phyloP scores from a whole-genome alignment of 176 grass and related monocot species.

The Oryza meridionalis region DNA sequence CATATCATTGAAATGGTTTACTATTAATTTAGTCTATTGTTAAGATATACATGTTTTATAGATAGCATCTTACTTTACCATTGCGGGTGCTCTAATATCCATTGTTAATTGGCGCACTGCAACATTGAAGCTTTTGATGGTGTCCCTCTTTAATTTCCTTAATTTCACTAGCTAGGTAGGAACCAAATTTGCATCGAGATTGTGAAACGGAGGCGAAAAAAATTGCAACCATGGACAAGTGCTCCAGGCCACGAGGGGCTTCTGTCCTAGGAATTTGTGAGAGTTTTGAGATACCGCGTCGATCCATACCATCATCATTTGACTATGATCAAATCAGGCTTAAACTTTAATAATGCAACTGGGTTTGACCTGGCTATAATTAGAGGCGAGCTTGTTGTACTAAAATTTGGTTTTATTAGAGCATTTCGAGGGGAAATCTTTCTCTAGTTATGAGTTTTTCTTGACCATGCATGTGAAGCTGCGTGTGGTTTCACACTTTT shows the following conservation, averaged over 20 bases:
- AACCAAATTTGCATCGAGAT: conserved; percentile 25
- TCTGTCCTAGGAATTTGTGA: conserved; percentile 7
- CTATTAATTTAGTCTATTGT: too few relatives aligned
- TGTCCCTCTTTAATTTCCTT: conserved; percentile 16
- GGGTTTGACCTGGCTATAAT: conserved; percentile 36
- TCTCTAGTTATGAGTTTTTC: background rate
- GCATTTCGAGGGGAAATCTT: conserved; percentile 34
- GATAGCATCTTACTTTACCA: too few relatives aligned
- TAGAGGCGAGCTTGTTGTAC: conserved; percentile 12
- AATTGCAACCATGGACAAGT: background rate
- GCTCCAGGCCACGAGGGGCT: conserved; percentile 21
- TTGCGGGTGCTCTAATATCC: too few relatives aligned
- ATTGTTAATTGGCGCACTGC: background rate
- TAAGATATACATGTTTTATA: too few relatives aligned
- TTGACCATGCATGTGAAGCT: background rate
- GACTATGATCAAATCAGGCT: conserved; percentile 29
- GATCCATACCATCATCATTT: conserved; percentile 30
- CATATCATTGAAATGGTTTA: too few relatives aligned
- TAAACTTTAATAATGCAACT: conserved; percentile 27
- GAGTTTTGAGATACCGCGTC: conserved; percentile 42
- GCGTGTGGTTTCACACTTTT: background rate
- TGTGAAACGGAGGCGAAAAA: background rate
- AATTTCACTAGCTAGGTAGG: background rate
- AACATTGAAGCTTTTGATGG: conserved; percentile 37
- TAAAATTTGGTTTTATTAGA: background rate